Percentiles rank a stretch among this genome's conserved stretches.
These are phyloP conservation scores for Solanum stenotomum DNA, from an alignment of 257 asterid species.

Conservation along the genomic window DNA sequence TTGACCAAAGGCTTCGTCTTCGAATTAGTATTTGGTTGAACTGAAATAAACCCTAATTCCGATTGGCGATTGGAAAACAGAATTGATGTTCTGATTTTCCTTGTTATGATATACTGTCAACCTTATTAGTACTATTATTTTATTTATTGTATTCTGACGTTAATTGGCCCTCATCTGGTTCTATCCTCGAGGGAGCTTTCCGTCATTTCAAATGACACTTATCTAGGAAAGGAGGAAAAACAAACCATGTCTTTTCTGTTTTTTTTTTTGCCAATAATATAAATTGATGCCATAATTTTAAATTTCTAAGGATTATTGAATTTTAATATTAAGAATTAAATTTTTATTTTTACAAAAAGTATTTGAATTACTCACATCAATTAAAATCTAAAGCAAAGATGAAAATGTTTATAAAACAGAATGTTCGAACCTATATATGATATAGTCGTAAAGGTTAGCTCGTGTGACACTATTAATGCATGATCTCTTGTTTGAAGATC, in stretches of 20 bases:
- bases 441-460: neutral
- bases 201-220: neutral
- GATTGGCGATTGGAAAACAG: neutral
- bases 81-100: neutral
- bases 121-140: neutral
- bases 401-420: neutral
- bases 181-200: neutral
- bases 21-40: neutral
- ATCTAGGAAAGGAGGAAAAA: neutral
- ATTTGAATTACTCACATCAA: neutral
- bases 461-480: neutral
- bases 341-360: neutral
- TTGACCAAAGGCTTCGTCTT: neutral
- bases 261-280: no score
- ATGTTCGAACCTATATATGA: neutral
- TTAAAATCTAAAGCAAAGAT: neutral
- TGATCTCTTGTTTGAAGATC: neutral
- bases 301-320: neutral
- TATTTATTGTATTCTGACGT: neutral
- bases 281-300: neutral
- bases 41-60: slow-evolving; percentile 7
- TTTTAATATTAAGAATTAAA: neutral
- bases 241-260: neutral
- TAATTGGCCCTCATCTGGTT: neutral
- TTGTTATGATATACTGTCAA: neutral